phyloP scores from a whole-genome alignment of 2,329 filamentous ascomycete genomes.

The Dothistroma septosporum region DNA sequence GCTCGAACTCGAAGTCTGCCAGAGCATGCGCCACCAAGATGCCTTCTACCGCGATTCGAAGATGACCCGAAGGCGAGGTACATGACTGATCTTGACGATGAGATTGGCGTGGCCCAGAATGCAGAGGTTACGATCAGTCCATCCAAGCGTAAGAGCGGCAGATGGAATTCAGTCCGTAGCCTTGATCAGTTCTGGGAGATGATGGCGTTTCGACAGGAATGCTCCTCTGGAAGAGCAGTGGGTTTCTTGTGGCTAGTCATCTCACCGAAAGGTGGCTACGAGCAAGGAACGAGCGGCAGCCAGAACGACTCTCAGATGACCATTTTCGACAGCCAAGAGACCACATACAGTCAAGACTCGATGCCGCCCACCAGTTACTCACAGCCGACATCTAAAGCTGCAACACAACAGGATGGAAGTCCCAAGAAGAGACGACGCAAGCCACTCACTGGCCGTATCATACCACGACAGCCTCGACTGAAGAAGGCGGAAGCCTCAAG shows the following conservation, averaged over 20 bases:
- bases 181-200: constrained; percentile 97
- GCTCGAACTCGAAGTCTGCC: constrained; percentile 53
- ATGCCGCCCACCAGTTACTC: background rate
- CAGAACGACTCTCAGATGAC: background rate
- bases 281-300: constrained; percentile 1
- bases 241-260: constrained; percentile 95
- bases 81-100: constrained; percentile 81
- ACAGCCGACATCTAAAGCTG: background rate
- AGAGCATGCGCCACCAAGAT: constrained; percentile 66
- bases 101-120: constrained; percentile 41
- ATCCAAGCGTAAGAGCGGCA: constrained; percentile 53
- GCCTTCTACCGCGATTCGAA: constrained; percentile 79
- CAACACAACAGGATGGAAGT: constrained; percentile 2
- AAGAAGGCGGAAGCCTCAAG: constrained; percentile 28
- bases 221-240: constrained; percentile 83
- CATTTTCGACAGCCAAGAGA: constrained; percentile 22
- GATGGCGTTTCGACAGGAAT: constrained; percentile 96
- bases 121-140: constrained; percentile 33
- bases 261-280: constrained; percentile 44
- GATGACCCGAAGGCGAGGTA: constrained; percentile 94
- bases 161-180: constrained; percentile 78
- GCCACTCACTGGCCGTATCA: constrained; percentile 56
- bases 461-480: constrained; percentile 56
- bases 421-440: constrained; percentile 40
- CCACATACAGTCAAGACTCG: background rate